These are phyloP conservation scores for Microthyrium microscopicum DNA, from an alignment of 2,329 filamentous ascomycete species.

Conservation along the genomic window DNA sequence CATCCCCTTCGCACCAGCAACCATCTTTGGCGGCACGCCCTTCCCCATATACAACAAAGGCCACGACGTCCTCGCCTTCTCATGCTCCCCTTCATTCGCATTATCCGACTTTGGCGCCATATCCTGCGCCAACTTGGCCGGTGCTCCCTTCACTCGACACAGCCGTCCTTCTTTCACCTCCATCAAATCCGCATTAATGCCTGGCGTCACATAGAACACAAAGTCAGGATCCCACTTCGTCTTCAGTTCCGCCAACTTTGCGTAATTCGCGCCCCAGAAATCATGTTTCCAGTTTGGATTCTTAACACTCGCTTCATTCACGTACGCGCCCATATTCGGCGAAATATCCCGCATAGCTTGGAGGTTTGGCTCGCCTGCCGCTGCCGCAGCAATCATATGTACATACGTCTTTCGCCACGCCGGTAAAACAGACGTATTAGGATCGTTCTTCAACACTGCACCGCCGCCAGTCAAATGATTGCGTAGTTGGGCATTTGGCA, in stretches of 20 bases:
- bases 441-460: background rate
- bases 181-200: conserved; percentile 4
- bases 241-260: conserved; percentile 3
- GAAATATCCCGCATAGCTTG: background rate
- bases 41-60: conserved; percentile 2
- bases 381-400: conserved; percentile 3
- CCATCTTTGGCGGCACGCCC: conserved; percentile 2
- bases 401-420: conserved; percentile 18
- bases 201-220: conserved; percentile 9
- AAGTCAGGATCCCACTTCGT: conserved; percentile 5
- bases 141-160: background rate
- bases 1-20: no score
- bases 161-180: background rate
- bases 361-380: background rate
- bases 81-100: background rate
- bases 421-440: conserved; percentile 19
- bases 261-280: conserved; percentile 6
- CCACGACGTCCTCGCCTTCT: background rate
- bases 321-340: conserved; percentile 4
- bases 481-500: conserved; percentile 3
- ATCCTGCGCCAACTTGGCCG: background rate
- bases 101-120: conserved; percentile 1
- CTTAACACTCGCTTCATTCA: conserved; percentile 6
- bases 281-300: conserved; percentile 4
- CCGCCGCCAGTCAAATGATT: conserved; percentile 4